These are phyloP conservation scores for Pseudogymnoascus sp. DNA, from an alignment of 2,329 filamentous ascomycete species.

Conservation along the genomic window DNA sequence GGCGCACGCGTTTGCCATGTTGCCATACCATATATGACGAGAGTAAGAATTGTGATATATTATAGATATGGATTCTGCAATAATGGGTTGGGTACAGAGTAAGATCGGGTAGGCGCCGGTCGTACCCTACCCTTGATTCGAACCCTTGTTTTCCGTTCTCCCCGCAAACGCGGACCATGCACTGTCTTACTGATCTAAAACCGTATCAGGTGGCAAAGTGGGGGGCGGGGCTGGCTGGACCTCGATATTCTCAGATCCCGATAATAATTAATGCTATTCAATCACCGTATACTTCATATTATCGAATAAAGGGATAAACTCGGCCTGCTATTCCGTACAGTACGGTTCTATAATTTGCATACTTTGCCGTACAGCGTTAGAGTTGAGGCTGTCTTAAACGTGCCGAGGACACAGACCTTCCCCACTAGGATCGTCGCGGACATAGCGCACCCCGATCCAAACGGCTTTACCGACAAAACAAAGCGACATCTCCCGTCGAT, in stretches of 20 bases:
- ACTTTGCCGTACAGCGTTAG: not conserved
- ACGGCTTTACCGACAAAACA: conserved; percentile 8
- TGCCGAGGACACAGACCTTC: conserved; percentile 6
- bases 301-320: not conserved
- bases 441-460: conserved; percentile 6
- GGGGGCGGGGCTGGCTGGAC: not conserved
- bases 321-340: not conserved
- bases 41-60: not conserved
- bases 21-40: not conserved
- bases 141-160: conserved; percentile 8
- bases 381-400: conserved; percentile 8
- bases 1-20: not conserved
- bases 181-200: conserved; percentile 2
- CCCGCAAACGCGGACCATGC: not conserved
- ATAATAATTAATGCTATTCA: conserved; percentile 1
- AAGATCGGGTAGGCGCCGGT: not conserved
- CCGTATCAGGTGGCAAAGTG: conserved; percentile 6
- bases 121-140: not conserved
- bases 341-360: not conserved
- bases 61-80: not conserved
- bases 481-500: conserved; percentile 7
- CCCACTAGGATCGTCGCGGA: conserved; percentile 11
- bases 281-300: not conserved
- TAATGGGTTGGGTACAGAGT: not conserved
- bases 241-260: not conserved